phyloP scores from a whole-genome alignment of 306 rosid genomes.

The Pueraria montana region DNA sequence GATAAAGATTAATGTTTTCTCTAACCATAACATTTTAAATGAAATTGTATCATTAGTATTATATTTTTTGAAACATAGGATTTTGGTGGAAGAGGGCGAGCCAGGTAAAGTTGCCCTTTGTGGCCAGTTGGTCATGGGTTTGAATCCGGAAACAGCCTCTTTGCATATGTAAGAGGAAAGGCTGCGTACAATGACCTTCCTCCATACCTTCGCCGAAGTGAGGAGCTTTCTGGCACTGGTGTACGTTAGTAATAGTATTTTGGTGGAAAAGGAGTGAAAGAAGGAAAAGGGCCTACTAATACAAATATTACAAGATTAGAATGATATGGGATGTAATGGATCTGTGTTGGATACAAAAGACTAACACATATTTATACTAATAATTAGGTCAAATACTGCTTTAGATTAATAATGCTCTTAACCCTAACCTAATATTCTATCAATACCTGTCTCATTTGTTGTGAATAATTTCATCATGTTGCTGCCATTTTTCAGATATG shows the following conservation, averaged over 20 bases:
- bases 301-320: background rate
- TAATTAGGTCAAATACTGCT: background rate
- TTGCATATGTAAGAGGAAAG: background rate
- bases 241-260: background rate
- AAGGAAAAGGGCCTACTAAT: too few species aligned
- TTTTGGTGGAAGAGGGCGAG: slow-evolving; percentile 3
- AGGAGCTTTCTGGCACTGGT: background rate
- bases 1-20: background rate
- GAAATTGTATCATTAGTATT: background rate
- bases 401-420: background rate
- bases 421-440: background rate
- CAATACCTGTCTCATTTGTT: slow-evolving; percentile 20
- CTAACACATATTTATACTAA: background rate
- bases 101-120: background rate
- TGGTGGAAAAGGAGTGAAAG: slow-evolving; percentile 12
- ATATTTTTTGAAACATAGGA: background rate
- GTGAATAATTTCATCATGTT: slow-evolving; percentile 16
- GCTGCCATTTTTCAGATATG: slow-evolving; percentile 64
- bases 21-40: background rate
- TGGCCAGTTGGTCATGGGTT: background rate
- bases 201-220: background rate
- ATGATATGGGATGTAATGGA: slow-evolving; percentile 1
- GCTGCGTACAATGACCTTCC: background rate
- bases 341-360: background rate
- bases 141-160: background rate